Conservation (phyloP, 2,329 filamentous ascomycete species). For the Fusarium armeniacum region DNA sequence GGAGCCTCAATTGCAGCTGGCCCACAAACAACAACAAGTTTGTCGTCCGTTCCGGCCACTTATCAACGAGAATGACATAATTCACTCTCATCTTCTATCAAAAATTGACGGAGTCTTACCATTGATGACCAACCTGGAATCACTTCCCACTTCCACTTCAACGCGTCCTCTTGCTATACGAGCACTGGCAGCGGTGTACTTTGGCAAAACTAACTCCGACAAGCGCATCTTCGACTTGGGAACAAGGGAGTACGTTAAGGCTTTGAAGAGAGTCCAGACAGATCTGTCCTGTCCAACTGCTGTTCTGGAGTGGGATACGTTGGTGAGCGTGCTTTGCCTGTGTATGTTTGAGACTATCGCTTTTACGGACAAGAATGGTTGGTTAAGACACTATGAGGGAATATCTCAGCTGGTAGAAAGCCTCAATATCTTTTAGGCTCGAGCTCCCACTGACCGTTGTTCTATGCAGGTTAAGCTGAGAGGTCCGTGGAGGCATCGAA, state of each 20-base stretch:
- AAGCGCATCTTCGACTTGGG: conserved; percentile 9
- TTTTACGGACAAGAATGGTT: conserved; percentile 25
- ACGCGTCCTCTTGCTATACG: conserved; percentile 13
- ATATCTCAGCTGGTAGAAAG: conserved; percentile 11
- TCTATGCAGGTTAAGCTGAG: conserved; percentile 8
- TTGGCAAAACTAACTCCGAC: conserved; percentile 16
- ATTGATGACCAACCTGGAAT: conserved; percentile 10
- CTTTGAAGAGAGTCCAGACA: not conserved
- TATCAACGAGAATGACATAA: conserved; percentile 10
- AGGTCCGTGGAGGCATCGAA: conserved; percentile 18
- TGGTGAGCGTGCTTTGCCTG: conserved; percentile 28
- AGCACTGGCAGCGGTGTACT: conserved; percentile 25
- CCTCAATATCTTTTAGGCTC: rapidly evolving
- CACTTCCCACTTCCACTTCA: not conserved
- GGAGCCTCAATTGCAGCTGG: not conserved
- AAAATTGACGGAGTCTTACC: conserved; percentile 17
- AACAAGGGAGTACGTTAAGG: conserved; percentile 7
- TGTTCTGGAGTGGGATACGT: conserved; percentile 22
- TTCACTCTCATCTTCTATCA: conserved; percentile 18
- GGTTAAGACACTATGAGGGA: conserved; percentile 25
- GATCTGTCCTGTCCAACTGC: not conserved
- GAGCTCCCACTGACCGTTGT: not conserved
- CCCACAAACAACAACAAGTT: rapidly evolving
- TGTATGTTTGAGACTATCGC: conserved; percentile 27
- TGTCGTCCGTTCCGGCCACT: not conserved